Percentiles rank a stretch among this genome's conserved stretches.
phyloP scores from a whole-genome alignment of 1,284 basidiomycete species.

The Rhodotorula sp. region DNA sequence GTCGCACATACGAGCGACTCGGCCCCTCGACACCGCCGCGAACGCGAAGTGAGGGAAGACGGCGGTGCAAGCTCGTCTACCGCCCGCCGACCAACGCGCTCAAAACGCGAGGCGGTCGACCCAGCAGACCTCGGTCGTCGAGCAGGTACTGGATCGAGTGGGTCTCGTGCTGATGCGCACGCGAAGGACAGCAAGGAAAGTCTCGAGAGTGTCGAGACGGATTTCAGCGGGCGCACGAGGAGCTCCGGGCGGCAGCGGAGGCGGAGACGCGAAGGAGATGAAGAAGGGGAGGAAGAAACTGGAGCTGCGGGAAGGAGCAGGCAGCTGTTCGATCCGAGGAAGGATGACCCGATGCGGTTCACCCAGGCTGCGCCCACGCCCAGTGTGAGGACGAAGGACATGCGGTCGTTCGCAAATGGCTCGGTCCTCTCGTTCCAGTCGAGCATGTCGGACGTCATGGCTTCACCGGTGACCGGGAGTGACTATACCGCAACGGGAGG shows the following conservation, averaged over 20 bases:
- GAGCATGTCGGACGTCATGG: constrained; percentile 13
- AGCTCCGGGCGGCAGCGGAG: constrained; percentile 11
- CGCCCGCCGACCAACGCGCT: constrained; percentile 3
- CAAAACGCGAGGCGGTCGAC: constrained; percentile 34
- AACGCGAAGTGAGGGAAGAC: neutral
- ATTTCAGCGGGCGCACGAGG: constrained; percentile 23
- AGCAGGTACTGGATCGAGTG: neutral
- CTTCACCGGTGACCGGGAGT: neutral
- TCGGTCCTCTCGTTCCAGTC: constrained; percentile 32
- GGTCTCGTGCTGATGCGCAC: neutral
- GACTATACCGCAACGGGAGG: neutral
- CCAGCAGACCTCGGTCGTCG: constrained; percentile 28
- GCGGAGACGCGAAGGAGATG: constrained; percentile 4
- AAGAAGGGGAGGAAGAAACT: neutral
- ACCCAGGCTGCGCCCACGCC: constrained; percentile 46
- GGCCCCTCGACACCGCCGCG: neutral
- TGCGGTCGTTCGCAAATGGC: constrained; percentile 11
- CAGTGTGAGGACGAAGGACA: neutral
- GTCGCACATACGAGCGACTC: too few relatives aligned
- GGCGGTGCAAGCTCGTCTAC: neutral
- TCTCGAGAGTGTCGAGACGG: constrained; percentile 31
- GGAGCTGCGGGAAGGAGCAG: constrained; percentile 46
- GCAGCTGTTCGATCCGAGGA: constrained; percentile 76
- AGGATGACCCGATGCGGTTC: constrained; percentile 80
- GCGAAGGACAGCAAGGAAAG: constrained; percentile 30